Conservation (phyloP, 164 flowering plant species). For the Annona squamosa region DNA sequence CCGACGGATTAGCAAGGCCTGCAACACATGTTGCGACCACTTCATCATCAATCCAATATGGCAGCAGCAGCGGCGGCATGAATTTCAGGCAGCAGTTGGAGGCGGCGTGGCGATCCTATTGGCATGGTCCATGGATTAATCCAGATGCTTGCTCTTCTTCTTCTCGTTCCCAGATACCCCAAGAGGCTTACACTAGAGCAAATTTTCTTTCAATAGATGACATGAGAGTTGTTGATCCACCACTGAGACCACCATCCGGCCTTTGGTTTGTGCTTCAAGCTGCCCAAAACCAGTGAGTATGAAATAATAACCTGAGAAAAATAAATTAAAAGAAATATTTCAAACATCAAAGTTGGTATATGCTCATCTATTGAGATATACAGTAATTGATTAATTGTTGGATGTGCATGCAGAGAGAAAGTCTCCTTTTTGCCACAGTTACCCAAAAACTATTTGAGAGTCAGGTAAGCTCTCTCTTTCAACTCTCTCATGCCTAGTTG, state of each 20-base stretch:
- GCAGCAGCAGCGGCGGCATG: conserved; percentile 21
- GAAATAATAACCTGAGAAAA: neutral
- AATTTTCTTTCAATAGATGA: conserved; percentile 10
- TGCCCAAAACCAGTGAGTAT: conserved; percentile 68
- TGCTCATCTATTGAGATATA: neutral
- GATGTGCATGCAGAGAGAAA: conserved; percentile 46
- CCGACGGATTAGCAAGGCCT: conserved; percentile 11
- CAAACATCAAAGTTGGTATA: neutral
- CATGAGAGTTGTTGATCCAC: conserved; percentile 54
- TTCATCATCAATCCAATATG: conserved; percentile 5
- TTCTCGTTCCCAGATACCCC: conserved; percentile 26
- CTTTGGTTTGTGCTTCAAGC: conserved; percentile 90
- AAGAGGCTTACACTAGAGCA: conserved; percentile 2
- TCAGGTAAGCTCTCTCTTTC: conserved; percentile 47
- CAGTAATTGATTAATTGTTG: conserved; percentile 12
- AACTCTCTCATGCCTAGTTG: neutral
- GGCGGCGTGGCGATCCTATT: conserved; percentile 33
- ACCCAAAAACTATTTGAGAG: conserved; percentile 84
- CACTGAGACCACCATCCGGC: conserved; percentile 68
- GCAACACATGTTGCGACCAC: neutral
- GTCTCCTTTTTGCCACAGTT: conserved; percentile 90
- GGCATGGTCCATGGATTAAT: conserved; percentile 28
- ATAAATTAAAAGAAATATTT: too few relatives aligned
- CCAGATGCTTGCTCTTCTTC: conserved; percentile 7
- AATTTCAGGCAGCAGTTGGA: conserved; percentile 27